These are phyloP conservation scores for Ophiosphaerella herpotricha DNA, from an alignment of 2,329 filamentous ascomycete genomes.

Conservation along the genomic window DNA sequence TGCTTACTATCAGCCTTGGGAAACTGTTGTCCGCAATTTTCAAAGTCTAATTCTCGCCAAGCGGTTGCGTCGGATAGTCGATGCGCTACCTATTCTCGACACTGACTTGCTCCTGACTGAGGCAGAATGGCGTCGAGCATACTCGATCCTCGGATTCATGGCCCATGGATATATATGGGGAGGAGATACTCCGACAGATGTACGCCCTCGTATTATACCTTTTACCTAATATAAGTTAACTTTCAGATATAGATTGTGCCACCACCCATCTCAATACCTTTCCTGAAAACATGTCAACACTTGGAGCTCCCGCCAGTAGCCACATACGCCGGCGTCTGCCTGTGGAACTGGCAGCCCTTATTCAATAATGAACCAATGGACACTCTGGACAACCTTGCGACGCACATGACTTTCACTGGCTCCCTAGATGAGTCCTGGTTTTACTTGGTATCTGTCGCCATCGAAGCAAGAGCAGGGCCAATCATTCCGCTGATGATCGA, in stretches of 20 bases:
- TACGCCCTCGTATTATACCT: constrained; percentile 41
- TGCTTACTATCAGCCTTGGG: constrained; percentile 94
- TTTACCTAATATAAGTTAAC: constrained; percentile 17
- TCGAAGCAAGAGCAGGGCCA: constrained; percentile 87
- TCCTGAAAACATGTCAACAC: constrained; percentile 74
- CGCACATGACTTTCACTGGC: constrained; percentile 88
- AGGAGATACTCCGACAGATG: constrained; percentile 73
- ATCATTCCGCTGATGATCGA: constrained; percentile 87
- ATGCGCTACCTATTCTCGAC: constrained; percentile 80
- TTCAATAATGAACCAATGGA: constrained; percentile 83
- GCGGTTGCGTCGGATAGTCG: constrained; percentile 77
- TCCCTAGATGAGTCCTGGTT: constrained; percentile 98
- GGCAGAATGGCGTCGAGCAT: constrained; percentile 89
- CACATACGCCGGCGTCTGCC: constrained; percentile 86
- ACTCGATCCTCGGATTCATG: constrained; percentile 77
- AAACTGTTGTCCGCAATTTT: constrained; percentile 81
- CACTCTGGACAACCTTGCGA: constrained; percentile 83
- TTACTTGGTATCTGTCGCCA: constrained; percentile 92
- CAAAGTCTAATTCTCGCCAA: constrained; percentile 86
- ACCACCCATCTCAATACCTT: constrained; percentile 78
- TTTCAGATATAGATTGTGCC: constrained; percentile 64
- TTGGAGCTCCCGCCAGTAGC: constrained; percentile 91
- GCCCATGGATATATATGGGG: constrained; percentile 91
- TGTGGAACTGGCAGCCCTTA: constrained; percentile 97
- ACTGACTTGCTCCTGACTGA: constrained; percentile 81